A percentile compares a stretch with the other conserved stretches of the same genome.
These are phyloP conservation scores for Purpureocillium lavendulum DNA, from an alignment of 2,329 filamentous ascomycete species.

Conservation along the genomic window DNA sequence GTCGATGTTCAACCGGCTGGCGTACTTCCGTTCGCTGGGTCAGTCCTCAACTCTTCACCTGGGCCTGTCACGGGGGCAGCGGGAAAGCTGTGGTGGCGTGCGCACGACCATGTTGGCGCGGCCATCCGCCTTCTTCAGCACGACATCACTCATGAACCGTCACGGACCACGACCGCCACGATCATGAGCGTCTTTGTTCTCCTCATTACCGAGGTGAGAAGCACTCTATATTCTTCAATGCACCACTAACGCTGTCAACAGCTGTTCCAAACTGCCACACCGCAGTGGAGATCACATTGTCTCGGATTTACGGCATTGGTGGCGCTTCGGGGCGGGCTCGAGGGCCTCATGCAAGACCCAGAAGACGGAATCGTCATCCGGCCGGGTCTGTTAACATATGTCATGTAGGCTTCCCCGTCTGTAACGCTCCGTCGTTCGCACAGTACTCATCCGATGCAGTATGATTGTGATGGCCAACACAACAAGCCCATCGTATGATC, in stretches of 20 bases:
- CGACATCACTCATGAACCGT: not conserved
- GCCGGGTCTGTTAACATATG: not conserved
- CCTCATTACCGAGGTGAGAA: not conserved
- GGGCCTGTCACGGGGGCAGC: not conserved
- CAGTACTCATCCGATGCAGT: not conserved
- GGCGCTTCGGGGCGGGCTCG: not conserved
- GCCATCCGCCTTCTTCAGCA: slow-evolving; percentile 1
- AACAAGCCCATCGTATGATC: not conserved
- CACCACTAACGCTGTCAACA: not conserved
- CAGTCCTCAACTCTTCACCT: not conserved
- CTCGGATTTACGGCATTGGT: not conserved
- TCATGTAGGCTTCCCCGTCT: not conserved
- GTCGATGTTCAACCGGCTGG: not conserved
- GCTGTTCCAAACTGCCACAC: not conserved
- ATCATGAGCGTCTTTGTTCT: slow-evolving; percentile 1
- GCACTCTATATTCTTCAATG: not conserved
- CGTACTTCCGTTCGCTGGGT: not conserved
- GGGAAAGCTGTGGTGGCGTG: slow-evolving; percentile 1
- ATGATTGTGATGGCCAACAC: slow-evolving; percentile 1
- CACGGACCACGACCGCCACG: not conserved
- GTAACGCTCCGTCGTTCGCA: not conserved
- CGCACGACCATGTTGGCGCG: slow-evolving; percentile 1
- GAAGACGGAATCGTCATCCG: not conserved
- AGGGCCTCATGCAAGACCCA: not conserved
- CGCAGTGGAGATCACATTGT: not conserved